These are phyloP conservation scores for Naganishia vishniacii DNA, from an alignment of 768 basidiomycete genomes.

Conservation along the genomic window DNA sequence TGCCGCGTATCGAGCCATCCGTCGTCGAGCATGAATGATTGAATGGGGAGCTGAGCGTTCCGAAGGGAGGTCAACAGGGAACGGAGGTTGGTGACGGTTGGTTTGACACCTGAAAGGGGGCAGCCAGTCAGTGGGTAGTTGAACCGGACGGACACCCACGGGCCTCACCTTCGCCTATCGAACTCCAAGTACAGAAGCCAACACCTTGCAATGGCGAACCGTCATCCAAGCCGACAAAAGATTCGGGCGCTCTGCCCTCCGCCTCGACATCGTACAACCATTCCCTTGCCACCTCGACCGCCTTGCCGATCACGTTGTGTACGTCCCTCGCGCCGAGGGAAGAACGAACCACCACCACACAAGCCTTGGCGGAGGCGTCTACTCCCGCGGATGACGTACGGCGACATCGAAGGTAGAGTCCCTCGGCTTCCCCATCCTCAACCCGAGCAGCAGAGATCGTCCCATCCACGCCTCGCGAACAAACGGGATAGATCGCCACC, in stretches of 20 bases:
- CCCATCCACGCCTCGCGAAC: background rate
- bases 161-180: constrained; percentile 30
- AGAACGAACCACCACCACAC: background rate
- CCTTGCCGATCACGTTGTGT: constrained; percentile 25
- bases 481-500: constrained; percentile 12
- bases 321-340: background rate
- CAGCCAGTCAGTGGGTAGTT: background rate
- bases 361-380: no score
- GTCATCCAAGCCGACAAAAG: background rate
- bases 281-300: constrained; percentile 29
- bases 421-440: background rate
- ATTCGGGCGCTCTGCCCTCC: background rate
- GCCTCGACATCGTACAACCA: constrained; percentile 18
- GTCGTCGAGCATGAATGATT: constrained; percentile 40
- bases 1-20: constrained; percentile 33
- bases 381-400: background rate
- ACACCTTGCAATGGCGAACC: constrained; percentile 32
- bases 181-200: constrained; percentile 39
- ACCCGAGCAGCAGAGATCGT: background rate
- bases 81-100: constrained; percentile 25
- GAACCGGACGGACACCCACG: background rate
- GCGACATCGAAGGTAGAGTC: background rate
- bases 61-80: constrained; percentile 31
- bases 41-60: constrained; percentile 26
- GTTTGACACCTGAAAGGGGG: constrained; percentile 25